Evolutionary conservation across 257 asterid genomes (phyloP).

Genomic region (Solanum dulcamara): DNA sequence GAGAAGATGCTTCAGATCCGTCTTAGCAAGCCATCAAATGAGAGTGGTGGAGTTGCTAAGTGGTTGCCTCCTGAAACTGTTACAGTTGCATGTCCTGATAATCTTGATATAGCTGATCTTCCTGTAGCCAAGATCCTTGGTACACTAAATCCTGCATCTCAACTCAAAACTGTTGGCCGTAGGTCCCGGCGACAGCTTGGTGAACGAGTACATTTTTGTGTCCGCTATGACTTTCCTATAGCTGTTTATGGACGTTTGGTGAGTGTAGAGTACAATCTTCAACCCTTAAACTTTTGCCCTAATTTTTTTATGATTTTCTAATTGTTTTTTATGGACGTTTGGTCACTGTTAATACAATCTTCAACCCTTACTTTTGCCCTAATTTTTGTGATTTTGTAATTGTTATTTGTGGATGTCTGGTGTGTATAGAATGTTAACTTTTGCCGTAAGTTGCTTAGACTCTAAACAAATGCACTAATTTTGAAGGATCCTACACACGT

Average conservation of each 20-base stretch:
- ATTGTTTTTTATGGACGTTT: not conserved
- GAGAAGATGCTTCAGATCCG: conserved; percentile 82
- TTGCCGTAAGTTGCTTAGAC: not conserved
- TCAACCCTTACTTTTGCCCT: not conserved
- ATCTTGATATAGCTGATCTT: conserved; percentile 88
- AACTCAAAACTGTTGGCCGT: conserved; percentile 64
- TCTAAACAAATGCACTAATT: not conserved
- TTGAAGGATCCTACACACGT: not conserved
- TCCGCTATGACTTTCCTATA: conserved; percentile 76
- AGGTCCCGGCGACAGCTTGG: conserved; percentile 94
- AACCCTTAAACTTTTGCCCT: not conserved
- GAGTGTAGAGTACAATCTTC: not conserved
- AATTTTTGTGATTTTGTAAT: not conserved
- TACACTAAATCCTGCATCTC: conserved; percentile 37
- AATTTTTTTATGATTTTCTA: not conserved
- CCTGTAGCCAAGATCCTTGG: conserved; percentile 95
- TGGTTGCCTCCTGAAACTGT: conserved; percentile 49
- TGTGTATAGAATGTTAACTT: not conserved
- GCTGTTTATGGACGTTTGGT: conserved; percentile 97
- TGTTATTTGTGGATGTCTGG: not conserved
- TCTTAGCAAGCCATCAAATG: conserved; percentile 80
- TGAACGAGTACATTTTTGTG: conserved; percentile 92
- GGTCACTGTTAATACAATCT: not conserved
- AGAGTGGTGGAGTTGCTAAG: conserved; percentile 52
- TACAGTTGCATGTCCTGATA: conserved; percentile 96